Conservation (phyloP, 2,329 filamentous ascomycete genomes). For the Aureobasidium melanogenum region DNA sequence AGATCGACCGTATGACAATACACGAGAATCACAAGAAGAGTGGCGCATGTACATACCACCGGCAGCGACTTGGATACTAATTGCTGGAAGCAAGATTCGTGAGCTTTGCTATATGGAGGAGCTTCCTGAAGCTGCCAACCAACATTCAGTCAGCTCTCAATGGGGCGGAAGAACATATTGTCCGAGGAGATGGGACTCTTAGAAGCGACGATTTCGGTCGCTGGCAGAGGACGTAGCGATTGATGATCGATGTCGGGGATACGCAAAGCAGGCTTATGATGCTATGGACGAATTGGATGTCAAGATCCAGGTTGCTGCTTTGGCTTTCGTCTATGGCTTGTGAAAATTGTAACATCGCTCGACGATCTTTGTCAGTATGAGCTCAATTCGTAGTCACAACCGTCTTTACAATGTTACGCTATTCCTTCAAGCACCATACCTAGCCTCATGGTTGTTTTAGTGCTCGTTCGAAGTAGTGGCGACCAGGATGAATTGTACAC, state of each 20-base stretch:
- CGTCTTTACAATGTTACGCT: too few species aligned
- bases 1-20: background rate
- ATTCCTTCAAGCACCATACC: background rate
- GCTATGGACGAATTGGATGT: background rate
- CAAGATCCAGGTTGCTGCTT: background rate
- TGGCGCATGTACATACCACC: background rate
- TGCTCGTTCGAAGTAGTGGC: background rate
- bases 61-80: background rate
- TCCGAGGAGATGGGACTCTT: background rate
- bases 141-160: background rate
- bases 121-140: background rate
- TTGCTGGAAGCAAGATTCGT: background rate
- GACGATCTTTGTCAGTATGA: background rate
- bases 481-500: too few species aligned
- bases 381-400: background rate
- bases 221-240: background rate
- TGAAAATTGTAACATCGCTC: background rate
- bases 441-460: background rate
- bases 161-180: background rate
- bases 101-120: background rate
- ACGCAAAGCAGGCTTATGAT: background rate
- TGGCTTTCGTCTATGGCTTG: too few species aligned
- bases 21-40: background rate
- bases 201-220: background rate
- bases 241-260: background rate